These are phyloP conservation scores for Acmispon strigosus DNA, from an alignment of 306 rosid species.

Conservation along the genomic window DNA sequence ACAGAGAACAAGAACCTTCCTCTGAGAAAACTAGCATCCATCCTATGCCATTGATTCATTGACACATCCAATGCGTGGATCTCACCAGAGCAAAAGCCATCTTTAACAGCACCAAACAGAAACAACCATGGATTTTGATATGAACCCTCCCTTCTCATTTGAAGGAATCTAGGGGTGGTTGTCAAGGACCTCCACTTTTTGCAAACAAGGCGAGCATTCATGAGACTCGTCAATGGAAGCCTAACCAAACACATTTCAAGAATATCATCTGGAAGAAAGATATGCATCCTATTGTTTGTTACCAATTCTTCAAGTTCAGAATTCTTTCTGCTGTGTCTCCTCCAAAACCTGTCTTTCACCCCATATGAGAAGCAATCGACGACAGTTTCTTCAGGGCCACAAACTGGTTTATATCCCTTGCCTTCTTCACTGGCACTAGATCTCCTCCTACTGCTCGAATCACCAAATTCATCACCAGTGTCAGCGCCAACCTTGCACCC, in stretches of 20 bases:
- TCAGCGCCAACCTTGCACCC: slow-evolving; percentile 99
- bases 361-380: slow-evolving; percentile 91
- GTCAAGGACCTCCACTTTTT: slow-evolving; percentile 88
- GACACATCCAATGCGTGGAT: slow-evolving; percentile 83
- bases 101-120: slow-evolving; percentile 88
- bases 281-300: slow-evolving; percentile 54
- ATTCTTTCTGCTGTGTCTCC: slow-evolving; percentile 57
- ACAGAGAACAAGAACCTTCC: slow-evolving; percentile 95
- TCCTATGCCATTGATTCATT: slow-evolving; percentile 74
- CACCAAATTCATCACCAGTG: slow-evolving; percentile 74
- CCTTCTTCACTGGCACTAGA: slow-evolving; percentile 91
- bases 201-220: slow-evolving; percentile 98
- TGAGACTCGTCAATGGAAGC: slow-evolving; percentile 81
- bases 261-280: slow-evolving; percentile 95
- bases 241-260: slow-evolving; percentile 93
- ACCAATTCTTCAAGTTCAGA: slow-evolving; percentile 55
- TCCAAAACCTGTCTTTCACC: slow-evolving; percentile 79
- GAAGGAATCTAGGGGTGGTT: slow-evolving; percentile 72
- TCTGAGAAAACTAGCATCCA: slow-evolving; percentile 68
- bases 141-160: slow-evolving; percentile 83
- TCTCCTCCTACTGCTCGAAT: slow-evolving; percentile 70
- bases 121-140: slow-evolving; percentile 87
- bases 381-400: slow-evolving; percentile 63
- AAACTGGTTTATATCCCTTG: slow-evolving; percentile 63
- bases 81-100: slow-evolving; percentile 90